Conservation (phyloP, 1,284 basidiomycete genomes). For the Taiwanofungus camphoratus region DNA sequence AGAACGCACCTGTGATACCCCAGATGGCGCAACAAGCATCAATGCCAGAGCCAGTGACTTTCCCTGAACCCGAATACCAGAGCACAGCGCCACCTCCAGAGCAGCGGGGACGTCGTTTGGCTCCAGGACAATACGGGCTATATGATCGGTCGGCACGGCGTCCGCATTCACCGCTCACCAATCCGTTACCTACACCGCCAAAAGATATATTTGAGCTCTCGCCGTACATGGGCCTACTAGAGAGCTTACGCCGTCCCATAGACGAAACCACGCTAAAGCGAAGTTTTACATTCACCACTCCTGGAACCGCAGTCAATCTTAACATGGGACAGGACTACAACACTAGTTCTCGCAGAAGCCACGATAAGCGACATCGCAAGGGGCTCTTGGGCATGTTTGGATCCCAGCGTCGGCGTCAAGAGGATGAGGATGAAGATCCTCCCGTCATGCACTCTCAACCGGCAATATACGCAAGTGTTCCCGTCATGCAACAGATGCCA, state of each 20-base stretch:
- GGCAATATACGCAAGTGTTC: constrained; percentile 9
- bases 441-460: background rate
- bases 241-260: constrained; percentile 16
- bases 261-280: constrained; percentile 15
- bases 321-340: background rate
- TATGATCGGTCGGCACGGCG: background rate
- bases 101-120: no score
- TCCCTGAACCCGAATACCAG: constrained; percentile 6
- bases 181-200: constrained; percentile 20
- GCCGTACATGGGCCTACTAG: constrained; percentile 14
- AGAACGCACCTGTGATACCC: background rate
- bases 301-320: constrained; percentile 2
- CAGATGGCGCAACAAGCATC: constrained; percentile 3
- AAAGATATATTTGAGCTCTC: constrained; percentile 16
- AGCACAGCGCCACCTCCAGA: constrained; percentile 5
- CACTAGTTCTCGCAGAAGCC: background rate
- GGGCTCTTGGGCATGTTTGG: constrained; percentile 20
- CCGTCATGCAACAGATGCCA: constrained; percentile 15
- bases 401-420: constrained; percentile 10
- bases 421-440: constrained; percentile 8
- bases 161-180: constrained; percentile 11
- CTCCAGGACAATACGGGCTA: constrained; percentile 20
- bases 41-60: constrained; percentile 10
- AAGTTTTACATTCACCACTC: constrained; percentile 4
- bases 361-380: constrained; percentile 16